Evolutionary conservation across 805 yeast genomes (phyloP), one percentile per base, ranked within the genome.

Genomic region (Blastobotrys chiropterorum): DNA sequence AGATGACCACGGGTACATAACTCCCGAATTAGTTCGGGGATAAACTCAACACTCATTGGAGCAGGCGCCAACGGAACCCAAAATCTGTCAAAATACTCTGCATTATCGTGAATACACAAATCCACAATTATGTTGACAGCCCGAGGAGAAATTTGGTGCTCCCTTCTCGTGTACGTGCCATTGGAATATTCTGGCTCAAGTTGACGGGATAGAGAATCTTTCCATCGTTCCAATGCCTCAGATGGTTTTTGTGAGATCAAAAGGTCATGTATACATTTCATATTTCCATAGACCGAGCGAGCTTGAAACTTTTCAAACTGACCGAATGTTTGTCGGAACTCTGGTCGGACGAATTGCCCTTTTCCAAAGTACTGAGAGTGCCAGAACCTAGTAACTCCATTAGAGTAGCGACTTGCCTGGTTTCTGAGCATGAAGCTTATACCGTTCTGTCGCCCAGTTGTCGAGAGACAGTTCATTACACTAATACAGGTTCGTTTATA

Each of bases 61-160:
- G 50, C 34, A 8, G 4, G 7, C n/a, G 49, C 50, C 22, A 50
- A 6, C 7, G 43, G 40, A 1, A 8, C 16, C 59, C 59, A 56
- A 38, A 53, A 48, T 26, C 5, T 6, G 34, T 26, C 34, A 26
- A 26, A 26, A 26, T 26, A 26, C 34, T 26, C 34, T 5, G 34
- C 11, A 11, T 26, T 26, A 26, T 26, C 34, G 11, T 26, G 34
- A 6, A 26, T 5, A 6, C 8, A 6, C 34, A 26, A 11, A 5
- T 26, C 34, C 11, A 26, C 5, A 26, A 26, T 26, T 26, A 26
- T 26, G 11, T 26, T 26, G 11, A 26, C 11, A 26, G 34, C 34
- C 11, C 34, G 34, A 11, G 5, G 34, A 26, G 34, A 26, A 11
- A 26, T 26, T 26, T 26, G 34, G 11, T 26, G 34, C 34, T 26